These are phyloP conservation scores for Meyerozyma guilliermondii DNA, from an alignment of 1,139 yeast species.

Conservation along the genomic window DNA sequence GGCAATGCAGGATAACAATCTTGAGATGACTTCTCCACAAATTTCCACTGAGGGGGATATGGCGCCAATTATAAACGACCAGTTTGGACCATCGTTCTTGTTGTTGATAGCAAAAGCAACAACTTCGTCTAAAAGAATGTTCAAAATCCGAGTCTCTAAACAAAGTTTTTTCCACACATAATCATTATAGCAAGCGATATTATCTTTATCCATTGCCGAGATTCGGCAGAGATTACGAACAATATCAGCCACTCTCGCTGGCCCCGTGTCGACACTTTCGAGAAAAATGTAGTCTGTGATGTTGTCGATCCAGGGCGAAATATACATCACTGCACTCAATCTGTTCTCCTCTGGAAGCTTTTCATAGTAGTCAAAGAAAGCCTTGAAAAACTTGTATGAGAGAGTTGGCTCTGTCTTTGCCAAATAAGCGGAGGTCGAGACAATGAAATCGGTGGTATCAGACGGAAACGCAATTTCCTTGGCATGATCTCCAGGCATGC, in stretches of 20 bases:
- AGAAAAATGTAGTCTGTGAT: conserved; percentile 54
- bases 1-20: conserved; percentile 50
- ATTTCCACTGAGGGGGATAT: conserved; percentile 72
- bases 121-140: conserved; percentile 64
- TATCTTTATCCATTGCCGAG: conserved; percentile 46
- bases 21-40: conserved; percentile 59
- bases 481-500: conserved; percentile 52
- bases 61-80: conserved; percentile 60
- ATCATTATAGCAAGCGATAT: conserved; percentile 35
- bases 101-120: conserved; percentile 71
- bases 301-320: conserved; percentile 78
- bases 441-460: conserved; percentile 62
- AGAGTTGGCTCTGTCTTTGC: conserved; percentile 54
- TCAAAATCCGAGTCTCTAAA: conserved; percentile 54
- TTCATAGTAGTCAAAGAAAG: conserved; percentile 55
- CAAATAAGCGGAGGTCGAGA: conserved; percentile 53
- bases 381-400: conserved; percentile 57
- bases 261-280: conserved; percentile 51
- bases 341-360: conserved; percentile 30
- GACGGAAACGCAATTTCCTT: conserved; percentile 69
- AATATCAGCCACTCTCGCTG: conserved; percentile 55
- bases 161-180: conserved; percentile 71
- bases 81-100: conserved; percentile 65
- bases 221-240: conserved; percentile 61
- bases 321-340: conserved; percentile 45